Evolutionary conservation across 176 grass and related monocot species (phyloP).

Genomic region (Hsuehochloa calcarea): DNA sequence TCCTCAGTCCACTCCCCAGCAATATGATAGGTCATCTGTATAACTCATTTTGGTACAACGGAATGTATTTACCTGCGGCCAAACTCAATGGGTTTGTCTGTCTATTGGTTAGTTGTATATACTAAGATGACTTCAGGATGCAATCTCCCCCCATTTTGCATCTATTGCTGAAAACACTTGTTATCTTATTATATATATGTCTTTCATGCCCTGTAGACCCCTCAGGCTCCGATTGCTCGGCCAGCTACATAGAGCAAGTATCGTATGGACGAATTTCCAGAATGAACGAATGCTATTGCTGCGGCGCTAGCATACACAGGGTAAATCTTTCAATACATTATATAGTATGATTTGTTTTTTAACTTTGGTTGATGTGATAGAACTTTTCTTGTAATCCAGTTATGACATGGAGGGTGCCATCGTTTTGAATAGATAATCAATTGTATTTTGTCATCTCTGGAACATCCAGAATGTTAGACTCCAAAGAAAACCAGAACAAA

Average conservation of each 20-base stretch:
- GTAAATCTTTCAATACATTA: conserved; percentile 51
- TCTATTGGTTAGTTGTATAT: neutral
- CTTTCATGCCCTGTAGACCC: conserved; percentile 63
- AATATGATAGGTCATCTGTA: neutral
- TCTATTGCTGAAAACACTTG: neutral
- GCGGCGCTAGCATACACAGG: conserved; percentile 87
- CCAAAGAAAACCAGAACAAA: neutral
- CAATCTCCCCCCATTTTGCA: neutral
- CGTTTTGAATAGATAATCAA: conserved; percentile 89
- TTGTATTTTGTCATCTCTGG: neutral
- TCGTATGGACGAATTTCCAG: conserved; percentile 87
- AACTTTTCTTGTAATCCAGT: conserved; percentile 43
- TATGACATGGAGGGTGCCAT: conserved; percentile 99
- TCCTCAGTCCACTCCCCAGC: neutral
- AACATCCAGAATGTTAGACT: conserved; percentile 4
- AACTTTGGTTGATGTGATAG: conserved; percentile 12
- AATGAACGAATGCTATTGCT: conserved; percentile 96
- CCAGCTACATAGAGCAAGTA: conserved; percentile 81
- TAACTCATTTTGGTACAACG: neutral
- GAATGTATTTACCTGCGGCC: conserved; percentile 6
- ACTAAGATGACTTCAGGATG: neutral
- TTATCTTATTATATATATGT: neutral
- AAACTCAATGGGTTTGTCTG: conserved; percentile 11
- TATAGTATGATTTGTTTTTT: neutral
- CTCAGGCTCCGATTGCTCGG: conserved; percentile 89